phyloP scores from a whole-genome alignment of 352 stramenopile genomes.

The Albugo laibachii region DNA sequence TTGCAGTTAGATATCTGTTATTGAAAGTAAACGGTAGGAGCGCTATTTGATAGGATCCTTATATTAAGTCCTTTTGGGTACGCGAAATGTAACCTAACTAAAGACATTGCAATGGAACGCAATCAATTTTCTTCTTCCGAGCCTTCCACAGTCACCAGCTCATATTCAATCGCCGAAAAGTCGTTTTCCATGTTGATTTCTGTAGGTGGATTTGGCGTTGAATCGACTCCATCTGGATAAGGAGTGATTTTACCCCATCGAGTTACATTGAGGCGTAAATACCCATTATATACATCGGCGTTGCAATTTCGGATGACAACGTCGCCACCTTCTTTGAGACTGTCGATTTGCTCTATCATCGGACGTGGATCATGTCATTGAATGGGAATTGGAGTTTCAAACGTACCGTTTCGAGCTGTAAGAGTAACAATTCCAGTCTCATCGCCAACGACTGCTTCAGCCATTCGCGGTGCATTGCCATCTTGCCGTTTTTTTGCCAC shows the following conservation, averaged over 20 bases:
- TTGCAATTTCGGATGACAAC: slow-evolving; percentile 69
- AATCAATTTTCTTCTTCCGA: too few species aligned
- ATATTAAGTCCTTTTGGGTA: too few species aligned
- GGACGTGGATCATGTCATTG: neutral
- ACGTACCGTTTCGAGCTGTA: slow-evolving; percentile 51
- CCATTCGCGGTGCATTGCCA: slow-evolving; percentile 36
- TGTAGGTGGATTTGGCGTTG: slow-evolving; percentile 31
- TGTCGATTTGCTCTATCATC: slow-evolving; percentile 49
- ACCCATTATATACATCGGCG: slow-evolving; percentile 69
- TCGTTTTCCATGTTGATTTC: slow-evolving; percentile 40
- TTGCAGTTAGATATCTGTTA: slow-evolving; percentile 7
- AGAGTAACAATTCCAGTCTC: slow-evolving; percentile 71
- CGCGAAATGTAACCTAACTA: too few species aligned
- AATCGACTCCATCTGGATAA: slow-evolving; percentile 53
- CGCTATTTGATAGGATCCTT: too few species aligned
- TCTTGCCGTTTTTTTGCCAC: slow-evolving; percentile 61
- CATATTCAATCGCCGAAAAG: slow-evolving; percentile 66
- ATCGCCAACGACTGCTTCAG: slow-evolving; percentile 54
- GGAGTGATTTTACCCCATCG: slow-evolving; percentile 58
- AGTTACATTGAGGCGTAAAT: slow-evolving; percentile 71
- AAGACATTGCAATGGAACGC: too few species aligned
- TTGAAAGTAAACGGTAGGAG: neutral
- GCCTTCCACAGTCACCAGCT: slow-evolving; percentile 62
- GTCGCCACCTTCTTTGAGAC: slow-evolving; percentile 24
- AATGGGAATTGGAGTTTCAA: slow-evolving; percentile 1